These are phyloP conservation scores for Zarea fungicola DNA, from an alignment of 2,329 filamentous ascomycete genomes.

Conservation along the genomic window DNA sequence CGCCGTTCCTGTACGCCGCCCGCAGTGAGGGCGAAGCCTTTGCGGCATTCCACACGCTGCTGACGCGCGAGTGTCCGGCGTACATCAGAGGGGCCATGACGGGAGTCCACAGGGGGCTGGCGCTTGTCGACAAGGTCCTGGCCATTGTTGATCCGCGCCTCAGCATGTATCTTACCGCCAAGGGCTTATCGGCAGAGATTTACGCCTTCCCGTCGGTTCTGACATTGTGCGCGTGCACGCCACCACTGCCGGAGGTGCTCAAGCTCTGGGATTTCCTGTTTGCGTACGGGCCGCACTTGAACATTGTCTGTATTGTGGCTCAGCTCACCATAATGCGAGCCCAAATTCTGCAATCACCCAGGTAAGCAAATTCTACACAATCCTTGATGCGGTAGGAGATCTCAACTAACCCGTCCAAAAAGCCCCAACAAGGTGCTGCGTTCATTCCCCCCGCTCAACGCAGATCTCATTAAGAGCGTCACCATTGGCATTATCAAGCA, in stretches of 20 bases:
- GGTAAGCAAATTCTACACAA: conserved; percentile 57
- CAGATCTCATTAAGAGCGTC: conserved; percentile 76
- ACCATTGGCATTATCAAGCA: conserved; percentile 83
- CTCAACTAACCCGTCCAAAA: conserved; percentile 12
- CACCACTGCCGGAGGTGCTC: conserved; percentile 87
- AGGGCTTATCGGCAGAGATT: conserved; percentile 86
- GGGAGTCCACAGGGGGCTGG: conserved; percentile 87
- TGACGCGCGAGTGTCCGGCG: conserved; percentile 82
- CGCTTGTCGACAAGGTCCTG: conserved; percentile 85
- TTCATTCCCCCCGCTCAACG: conserved; percentile 77
- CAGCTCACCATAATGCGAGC: conserved; percentile 86
- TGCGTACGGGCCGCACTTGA: conserved; percentile 89
- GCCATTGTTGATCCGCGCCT: conserved; percentile 88
- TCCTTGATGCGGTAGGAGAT: too few species aligned
- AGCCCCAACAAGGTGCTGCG: conserved; percentile 92
- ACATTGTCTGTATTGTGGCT: conserved; percentile 93
- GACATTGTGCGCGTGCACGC: conserved; percentile 92
- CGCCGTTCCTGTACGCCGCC: conserved; percentile 91
- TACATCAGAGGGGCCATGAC: conserved; percentile 97
- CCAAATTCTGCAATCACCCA: conserved; percentile 75
- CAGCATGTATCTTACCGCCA: conserved; percentile 74
- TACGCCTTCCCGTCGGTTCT: conserved; percentile 95
- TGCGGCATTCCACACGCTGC: conserved; percentile 79
- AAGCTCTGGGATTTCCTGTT: conserved; percentile 96
- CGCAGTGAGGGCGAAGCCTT: conserved; percentile 94